These are phyloP conservation scores for Primulina tabacum DNA, from an alignment of 257 asterid genomes.

Conservation along the genomic window DNA sequence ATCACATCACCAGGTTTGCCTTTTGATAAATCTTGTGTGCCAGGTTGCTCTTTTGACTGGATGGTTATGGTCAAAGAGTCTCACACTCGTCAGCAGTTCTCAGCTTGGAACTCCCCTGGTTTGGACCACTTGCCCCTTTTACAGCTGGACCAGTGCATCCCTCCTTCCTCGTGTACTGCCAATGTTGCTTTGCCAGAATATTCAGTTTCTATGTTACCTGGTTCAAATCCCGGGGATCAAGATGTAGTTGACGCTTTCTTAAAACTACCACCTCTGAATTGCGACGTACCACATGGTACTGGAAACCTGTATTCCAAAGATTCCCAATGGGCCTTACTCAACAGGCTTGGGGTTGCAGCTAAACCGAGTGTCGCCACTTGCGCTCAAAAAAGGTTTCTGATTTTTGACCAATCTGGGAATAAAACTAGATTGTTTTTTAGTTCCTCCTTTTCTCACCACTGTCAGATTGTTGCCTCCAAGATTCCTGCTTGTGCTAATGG, in stretches of 20 bases:
- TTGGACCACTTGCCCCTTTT: constrained; percentile 37
- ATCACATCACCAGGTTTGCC: background rate
- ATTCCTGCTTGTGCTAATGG: constrained; percentile 26
- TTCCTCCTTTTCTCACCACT: constrained; percentile 35
- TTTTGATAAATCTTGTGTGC: constrained; percentile 13
- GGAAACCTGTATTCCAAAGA: constrained; percentile 27
- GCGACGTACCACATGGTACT: constrained; percentile 28
- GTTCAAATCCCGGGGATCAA: constrained; percentile 28
- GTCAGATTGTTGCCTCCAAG: constrained; percentile 30
- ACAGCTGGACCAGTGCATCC: constrained; percentile 37
- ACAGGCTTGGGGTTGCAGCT: constrained; percentile 31
- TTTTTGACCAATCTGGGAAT: constrained; percentile 63
- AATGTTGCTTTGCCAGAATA: constrained; percentile 34
- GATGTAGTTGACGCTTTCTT: constrained; percentile 32
- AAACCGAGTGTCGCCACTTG: constrained; percentile 29
- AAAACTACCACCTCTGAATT: constrained; percentile 21
- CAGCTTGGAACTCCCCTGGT: constrained; percentile 43
- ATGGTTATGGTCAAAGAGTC: constrained; percentile 53
- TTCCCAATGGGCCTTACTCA: constrained; percentile 23
- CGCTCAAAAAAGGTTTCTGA: constrained; percentile 50
- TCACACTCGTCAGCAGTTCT: constrained; percentile 40
- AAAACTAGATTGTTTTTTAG: constrained; percentile 50
- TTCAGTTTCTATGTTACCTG: constrained; percentile 30
- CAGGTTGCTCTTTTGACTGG: constrained; percentile 44
- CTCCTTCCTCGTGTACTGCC: constrained; percentile 31